Evolutionary conservation across 768 basidiomycete species (phyloP).

Genomic region (Leccinum disarticulatum): DNA sequence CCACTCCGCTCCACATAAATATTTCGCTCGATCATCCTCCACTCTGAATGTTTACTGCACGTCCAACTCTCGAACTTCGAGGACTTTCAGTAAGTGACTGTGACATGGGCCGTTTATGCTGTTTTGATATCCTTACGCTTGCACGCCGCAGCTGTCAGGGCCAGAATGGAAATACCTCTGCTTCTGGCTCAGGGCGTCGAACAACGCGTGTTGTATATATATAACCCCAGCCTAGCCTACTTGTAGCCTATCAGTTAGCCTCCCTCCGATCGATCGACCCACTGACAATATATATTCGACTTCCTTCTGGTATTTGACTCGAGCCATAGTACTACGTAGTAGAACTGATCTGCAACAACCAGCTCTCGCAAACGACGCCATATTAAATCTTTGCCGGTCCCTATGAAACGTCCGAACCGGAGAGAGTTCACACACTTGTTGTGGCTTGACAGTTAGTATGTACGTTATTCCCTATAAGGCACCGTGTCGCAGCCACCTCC

Average conservation of each 20-base stretch:
- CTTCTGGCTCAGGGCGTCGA: constrained; percentile 15
- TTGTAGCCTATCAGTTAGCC: too few species aligned
- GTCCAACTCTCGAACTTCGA: not conserved
- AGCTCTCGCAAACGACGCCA: not conserved
- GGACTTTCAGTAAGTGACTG: not conserved
- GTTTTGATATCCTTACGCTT: not conserved
- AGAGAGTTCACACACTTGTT: constrained; percentile 1
- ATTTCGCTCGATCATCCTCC: too few species aligned
- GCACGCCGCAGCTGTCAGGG: not conserved
- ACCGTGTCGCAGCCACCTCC: too few species aligned
- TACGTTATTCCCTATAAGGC: not conserved
- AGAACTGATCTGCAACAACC: not conserved
- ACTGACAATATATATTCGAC: not conserved
- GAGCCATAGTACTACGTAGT: too few species aligned
- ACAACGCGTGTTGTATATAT: not conserved
- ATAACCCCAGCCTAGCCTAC: not conserved
- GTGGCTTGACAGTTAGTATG: not conserved
- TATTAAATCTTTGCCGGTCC: not conserved
- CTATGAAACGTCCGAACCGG: not conserved
- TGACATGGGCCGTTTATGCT: not conserved
- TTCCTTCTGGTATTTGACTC: not conserved
- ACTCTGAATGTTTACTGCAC: not conserved
- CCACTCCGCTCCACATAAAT: not conserved
- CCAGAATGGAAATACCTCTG: constrained; percentile 8
- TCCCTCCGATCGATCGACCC: not conserved